phyloP scores from a whole-genome alignment of 2,329 filamentous ascomycete genomes.

The Lojkania enalia region DNA sequence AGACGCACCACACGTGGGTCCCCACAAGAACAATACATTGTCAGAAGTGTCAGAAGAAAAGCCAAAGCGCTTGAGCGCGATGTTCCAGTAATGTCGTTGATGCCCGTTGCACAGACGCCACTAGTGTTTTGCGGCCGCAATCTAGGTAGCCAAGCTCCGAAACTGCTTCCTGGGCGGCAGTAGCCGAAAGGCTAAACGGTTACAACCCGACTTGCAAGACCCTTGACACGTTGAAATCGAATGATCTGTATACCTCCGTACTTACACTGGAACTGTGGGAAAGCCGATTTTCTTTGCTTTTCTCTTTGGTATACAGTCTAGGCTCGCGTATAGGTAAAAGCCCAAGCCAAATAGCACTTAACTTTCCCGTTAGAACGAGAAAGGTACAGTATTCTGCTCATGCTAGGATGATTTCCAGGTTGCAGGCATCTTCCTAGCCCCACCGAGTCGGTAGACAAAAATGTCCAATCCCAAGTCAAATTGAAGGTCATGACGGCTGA shows the following conservation, averaged over 20 bases:
- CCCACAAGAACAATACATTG: background rate
- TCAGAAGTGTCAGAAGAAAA: conserved; percentile 8
- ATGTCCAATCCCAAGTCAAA: too few relatives aligned
- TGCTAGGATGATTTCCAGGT: too few relatives aligned
- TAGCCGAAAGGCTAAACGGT: conserved; percentile 6
- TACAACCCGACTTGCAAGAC: too few relatives aligned
- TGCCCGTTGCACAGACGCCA: conserved; percentile 7
- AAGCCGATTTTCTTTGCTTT: conserved; percentile 4
- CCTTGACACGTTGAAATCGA: too few relatives aligned
- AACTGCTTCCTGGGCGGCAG: conserved; percentile 5
- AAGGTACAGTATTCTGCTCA: too few relatives aligned
- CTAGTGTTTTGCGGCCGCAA: conserved; percentile 11
- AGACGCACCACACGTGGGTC: conserved; percentile 3
- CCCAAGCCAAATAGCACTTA: too few relatives aligned
- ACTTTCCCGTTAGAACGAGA: too few relatives aligned
- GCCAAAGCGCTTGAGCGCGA: conserved; percentile 4
- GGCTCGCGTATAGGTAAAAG: too few relatives aligned
- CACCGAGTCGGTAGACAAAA: too few relatives aligned
- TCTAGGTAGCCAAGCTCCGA: conserved; percentile 14
- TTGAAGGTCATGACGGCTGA: background rate
- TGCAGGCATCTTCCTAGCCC: too few relatives aligned
- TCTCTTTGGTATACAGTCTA: background rate
- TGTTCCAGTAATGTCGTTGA: conserved; percentile 2
- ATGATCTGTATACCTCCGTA: too few relatives aligned
- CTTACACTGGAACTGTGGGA: background rate